Base-by-base conservation (phyloP, 2,329 filamentous ascomycete genomes). In the Dactylellina leptospora region DNA sequence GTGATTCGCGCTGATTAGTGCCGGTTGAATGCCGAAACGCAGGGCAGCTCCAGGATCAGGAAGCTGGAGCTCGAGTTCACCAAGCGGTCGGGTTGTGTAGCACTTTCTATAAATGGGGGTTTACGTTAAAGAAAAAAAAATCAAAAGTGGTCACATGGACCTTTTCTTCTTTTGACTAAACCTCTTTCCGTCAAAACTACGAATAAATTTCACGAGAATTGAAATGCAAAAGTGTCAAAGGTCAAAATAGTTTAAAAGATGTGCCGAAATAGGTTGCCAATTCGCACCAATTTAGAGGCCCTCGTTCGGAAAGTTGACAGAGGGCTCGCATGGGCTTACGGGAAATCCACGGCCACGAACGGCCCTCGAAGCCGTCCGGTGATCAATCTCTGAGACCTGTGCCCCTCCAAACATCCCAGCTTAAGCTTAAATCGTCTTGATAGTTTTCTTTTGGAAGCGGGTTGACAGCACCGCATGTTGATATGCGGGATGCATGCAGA, bases 21-120 rank as follows among this genome's bases (percentile, higher is more conserved):
- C 64, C 64, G 64, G 64, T 71, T 71, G 64, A 71, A 71, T 71
- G 64, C 64, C 64, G 64, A 71, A 71, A 71, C 64, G 64, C 64
- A 71, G 64, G 64, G 64, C 64, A 71, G 64, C 64, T 71, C 64
- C 44, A 62, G 64, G 64, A 71, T 71, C 56, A 71, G 64, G 64
- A 71, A 71, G 64, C 64, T 71, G 64, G 64, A 71, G 64, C 64
- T 71, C 64, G 33, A 62, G 56, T 10, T 25, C 25, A 25, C 47
- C 64, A 48, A 58, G 51, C 62, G 40, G 36, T 62, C 44, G 64
- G 56, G 58, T 53, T 58, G 58, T 33, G 30, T 56, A 55, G 64
- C 64, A 62, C 64, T 71, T 71, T 47, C 64, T 63, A 62, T 71
- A 71, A 71, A 71, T 53, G 58, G 64, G 64, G 60, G 38, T 62